Evolutionary conservation across 352 stramenopile genomes (phyloP).

Genomic region (Globisporangium spinosum): DNA sequence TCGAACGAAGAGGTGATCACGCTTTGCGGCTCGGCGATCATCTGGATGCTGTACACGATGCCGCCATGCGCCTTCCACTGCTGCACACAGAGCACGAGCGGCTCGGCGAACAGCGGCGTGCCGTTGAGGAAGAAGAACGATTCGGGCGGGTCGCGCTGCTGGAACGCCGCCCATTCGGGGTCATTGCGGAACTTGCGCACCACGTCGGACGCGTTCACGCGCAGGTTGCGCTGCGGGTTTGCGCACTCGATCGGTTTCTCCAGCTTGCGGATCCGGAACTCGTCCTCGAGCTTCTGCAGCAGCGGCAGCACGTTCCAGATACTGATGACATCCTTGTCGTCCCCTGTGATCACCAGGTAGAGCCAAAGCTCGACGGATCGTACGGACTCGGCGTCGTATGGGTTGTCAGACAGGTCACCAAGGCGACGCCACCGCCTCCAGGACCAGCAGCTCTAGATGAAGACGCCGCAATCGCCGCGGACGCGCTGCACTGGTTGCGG

Average conservation of each 20-base stretch:
- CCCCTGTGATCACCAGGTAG: constrained; percentile 62
- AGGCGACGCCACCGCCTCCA: constrained; percentile 22
- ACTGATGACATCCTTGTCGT: constrained; percentile 74
- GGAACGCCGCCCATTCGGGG: constrained; percentile 57
- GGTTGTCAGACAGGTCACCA: constrained; percentile 43
- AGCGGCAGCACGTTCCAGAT: constrained; percentile 73
- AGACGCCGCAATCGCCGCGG: constrained; percentile 7
- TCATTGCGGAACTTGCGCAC: constrained; percentile 66
- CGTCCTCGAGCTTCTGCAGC: constrained; percentile 46
- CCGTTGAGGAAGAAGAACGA: constrained; percentile 60
- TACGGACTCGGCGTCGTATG: constrained; percentile 27
- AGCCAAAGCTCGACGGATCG: constrained; percentile 25
- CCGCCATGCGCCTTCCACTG: constrained; percentile 75
- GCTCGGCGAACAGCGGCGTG: constrained; percentile 40
- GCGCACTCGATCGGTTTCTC: constrained; percentile 59
- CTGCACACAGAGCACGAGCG: constrained; percentile 32
- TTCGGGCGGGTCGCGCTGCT: constrained; percentile 37
- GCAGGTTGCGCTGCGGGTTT: constrained; percentile 72
- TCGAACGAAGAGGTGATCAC: constrained; percentile 80
- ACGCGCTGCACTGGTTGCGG: constrained; percentile 41
- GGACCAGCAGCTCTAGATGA: neutral
- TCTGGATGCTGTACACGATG: constrained; percentile 73
- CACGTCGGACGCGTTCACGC: constrained; percentile 62
- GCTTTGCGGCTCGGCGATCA: constrained; percentile 61
- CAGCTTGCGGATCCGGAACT: constrained; percentile 40